Base-by-base conservation (phyloP, 768 basidiomycete genomes). In the Symmetrospora coprosmae region DNA sequence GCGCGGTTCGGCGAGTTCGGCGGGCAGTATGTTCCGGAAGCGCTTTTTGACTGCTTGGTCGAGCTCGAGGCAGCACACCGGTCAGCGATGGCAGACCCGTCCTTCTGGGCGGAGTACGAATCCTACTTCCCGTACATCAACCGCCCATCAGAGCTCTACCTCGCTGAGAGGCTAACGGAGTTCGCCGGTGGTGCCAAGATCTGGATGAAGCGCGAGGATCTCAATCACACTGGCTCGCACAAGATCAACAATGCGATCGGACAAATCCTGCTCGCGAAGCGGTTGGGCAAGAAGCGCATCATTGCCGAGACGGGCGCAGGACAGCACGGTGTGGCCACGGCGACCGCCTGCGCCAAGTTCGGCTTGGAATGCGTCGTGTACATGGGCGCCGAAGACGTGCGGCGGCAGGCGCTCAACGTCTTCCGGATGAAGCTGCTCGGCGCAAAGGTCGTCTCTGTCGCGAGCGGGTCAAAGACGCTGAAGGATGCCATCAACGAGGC, bases 231-330 rank as follows among this genome's bases (percentile, higher is more conserved):
- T 0, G 94, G 94, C 16, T 96, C 91, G 9, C 94, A 99, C 74
- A 99, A 97, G 74, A 97, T 99, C 70, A 97, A 97, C 75, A 99
- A 99, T 72, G 92, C 92, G 23, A 84, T 99, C 61, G 94, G 94
- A 34, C 71, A 92, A 85, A 91, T 97, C 63, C 77, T 99, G 17
- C 81, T 99, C 27, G 94, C 94, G n/a, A 80, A 80, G 45, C 81
- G 94, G 43, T 75, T 97, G 61, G 94, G 94, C 19, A 99, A 99
- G 76, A 94, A 78, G 37, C 81, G 91, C 53, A 97, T 99, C 69
- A 97, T 97, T 66, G 94, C 94, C 31, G 94, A 99, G 76, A 97
- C 94, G 1, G 94, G 94, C 64, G 94, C 94, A 0, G 94, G 94
- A 16, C 94, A 97, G 72, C 94, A 99, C 72, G 94, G 94, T 71